phyloP scores from a whole-genome alignment of 2,329 filamentous ascomycete genomes.

The Diplodia corticola region DNA sequence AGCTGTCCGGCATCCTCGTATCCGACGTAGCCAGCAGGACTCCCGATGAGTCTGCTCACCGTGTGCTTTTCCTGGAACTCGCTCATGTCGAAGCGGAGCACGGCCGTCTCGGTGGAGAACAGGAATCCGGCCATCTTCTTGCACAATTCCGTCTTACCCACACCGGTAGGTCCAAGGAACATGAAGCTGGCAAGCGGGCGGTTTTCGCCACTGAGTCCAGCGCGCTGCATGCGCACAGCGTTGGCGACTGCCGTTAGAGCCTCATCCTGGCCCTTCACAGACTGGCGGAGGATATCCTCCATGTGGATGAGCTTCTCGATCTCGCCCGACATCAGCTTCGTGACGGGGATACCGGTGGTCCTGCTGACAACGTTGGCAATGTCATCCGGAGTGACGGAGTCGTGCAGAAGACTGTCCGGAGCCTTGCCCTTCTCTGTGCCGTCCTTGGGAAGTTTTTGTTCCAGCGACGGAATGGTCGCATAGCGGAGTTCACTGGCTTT shows the following conservation, averaged over 20 bases:
- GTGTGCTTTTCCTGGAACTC: constrained; percentile 98
- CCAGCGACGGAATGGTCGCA: constrained; percentile 77
- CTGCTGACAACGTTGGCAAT: constrained; percentile 90
- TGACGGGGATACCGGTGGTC: constrained; percentile 88
- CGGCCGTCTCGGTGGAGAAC: constrained; percentile 87
- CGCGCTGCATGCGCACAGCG: constrained; percentile 89
- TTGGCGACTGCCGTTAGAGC: constrained; percentile 88
- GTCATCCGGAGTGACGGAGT: constrained; percentile 92
- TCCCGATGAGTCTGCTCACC: constrained; percentile 86
- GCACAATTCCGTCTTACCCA: constrained; percentile 95
- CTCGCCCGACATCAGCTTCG: constrained; percentile 88
- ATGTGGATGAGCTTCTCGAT: constrained; percentile 94
- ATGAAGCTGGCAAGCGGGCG: constrained; percentile 92
- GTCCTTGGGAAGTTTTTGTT: constrained; percentile 78
- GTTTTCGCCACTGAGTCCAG: constrained; percentile 88
- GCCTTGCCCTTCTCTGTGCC: constrained; percentile 48
- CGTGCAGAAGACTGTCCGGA: constrained; percentile 72
- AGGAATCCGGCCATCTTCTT: constrained; percentile 93
- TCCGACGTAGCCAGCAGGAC: constrained; percentile 90
- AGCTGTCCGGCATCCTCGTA: constrained; percentile 97
- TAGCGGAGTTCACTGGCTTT: constrained; percentile 90
- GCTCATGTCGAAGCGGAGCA: constrained; percentile 95
- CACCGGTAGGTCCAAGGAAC: constrained; percentile 94
- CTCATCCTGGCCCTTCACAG: constrained; percentile 90
- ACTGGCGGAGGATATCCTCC: constrained; percentile 83